Evolutionary conservation across 257 asterid genomes (phyloP), one percentile per base, ranked within the genome.

Genomic region (Orobanche coerulescens): DNA sequence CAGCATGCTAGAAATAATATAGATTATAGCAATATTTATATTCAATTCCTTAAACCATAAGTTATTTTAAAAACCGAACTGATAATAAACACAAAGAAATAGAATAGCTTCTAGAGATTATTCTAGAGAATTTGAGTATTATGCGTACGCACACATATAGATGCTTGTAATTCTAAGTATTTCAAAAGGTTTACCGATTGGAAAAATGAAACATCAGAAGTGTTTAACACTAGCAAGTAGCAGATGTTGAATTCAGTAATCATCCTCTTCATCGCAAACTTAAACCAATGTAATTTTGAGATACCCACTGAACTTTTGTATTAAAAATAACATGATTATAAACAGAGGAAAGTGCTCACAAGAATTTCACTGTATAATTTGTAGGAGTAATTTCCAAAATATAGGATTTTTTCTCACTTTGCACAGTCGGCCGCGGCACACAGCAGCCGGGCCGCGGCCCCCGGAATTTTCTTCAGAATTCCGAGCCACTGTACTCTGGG

Each of bases 161-260:
- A 52, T 7, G 40, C 36, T 19, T 20, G 28, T 10, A 15, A 36
- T 28, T 39, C 25, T 7, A 4, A 14, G n/a, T 30, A 40, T 30
- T 24, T 39, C 51, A 55, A 18, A 62, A 49, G 39, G 44, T 18
- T 20, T 67, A 49, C 59, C 64, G 30, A 66, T 57, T 14, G n/a
- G 18, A 14, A 42, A 57, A 26, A 14, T 10, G 13, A 59, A 18
- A 33, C 11, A n/a, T 8, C 15, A 18, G 26, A 47, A 67, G 12
- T 19, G 60, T 67, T 25, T 14, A 48, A 58, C 34, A n/a, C n/a
- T n/a, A n/a, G n/a, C n/a, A 54, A 13, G 46, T 46, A 40, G 39
- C 28, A 48, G 25, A 13, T 57, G 14, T 11, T 1, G 16, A 50
- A 37, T 31, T 37, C 30, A 6, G 42, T 2, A 30, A 11, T 66